Conservation (phyloP, 169 alveolate genomes). For the Plasmodium sp. region DNA sequence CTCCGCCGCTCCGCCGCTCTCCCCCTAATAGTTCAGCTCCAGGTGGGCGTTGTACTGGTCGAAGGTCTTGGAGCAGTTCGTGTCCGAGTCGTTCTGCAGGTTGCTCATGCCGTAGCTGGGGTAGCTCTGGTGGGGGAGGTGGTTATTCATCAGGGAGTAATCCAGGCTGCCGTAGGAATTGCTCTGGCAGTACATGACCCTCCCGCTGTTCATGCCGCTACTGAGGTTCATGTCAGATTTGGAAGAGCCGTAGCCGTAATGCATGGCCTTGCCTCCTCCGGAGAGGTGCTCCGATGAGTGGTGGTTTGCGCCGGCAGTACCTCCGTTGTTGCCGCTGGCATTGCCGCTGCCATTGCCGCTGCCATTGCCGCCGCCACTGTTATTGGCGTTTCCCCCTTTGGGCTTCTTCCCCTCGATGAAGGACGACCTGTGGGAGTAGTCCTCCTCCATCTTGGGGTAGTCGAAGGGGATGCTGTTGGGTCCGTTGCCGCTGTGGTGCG, state of each 20-base stretch:
- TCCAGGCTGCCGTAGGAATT: slow-evolving; percentile 11
- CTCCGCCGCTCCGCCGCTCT: not conserved
- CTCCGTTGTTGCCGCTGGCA: not conserved
- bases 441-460: not conserved
- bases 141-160: not conserved
- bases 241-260: not conserved
- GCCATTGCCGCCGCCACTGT: no score
- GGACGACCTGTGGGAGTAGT: not conserved
- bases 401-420: not conserved
- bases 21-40: not conserved
- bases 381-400: not conserved
- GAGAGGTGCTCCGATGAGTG: not conserved
- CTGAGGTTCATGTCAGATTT: not conserved
- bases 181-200: not conserved
- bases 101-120: slow-evolving; percentile 18
- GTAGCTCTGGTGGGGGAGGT: not conserved
- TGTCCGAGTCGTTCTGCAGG: slow-evolving; percentile 20
- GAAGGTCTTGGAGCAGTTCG: slow-evolving; percentile 11
- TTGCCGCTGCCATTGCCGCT: not conserved
- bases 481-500: not conserved
- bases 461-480: not conserved
- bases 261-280: not conserved
- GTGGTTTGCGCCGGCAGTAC: not conserved
- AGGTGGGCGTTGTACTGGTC: slow-evolving; percentile 6
- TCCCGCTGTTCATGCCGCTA: not conserved